phyloP scores from a whole-genome alignment of 176 grass and related monocot genomes.

The Triticum turgidum region DNA sequence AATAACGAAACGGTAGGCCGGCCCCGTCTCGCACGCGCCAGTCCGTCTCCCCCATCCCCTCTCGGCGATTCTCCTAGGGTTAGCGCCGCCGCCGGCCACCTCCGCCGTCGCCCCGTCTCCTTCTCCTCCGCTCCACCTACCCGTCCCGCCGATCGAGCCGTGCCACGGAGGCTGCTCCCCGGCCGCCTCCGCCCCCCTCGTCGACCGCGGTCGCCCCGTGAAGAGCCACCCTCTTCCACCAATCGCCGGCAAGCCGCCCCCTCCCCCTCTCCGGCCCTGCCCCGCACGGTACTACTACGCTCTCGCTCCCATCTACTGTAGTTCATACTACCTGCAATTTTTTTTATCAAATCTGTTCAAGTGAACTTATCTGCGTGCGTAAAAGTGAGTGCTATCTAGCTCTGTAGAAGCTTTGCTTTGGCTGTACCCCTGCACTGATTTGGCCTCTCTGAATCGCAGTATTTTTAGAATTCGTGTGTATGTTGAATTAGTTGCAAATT shows the following conservation, averaged over 20 bases:
- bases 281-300: background rate
- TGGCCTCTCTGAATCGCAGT: background rate
- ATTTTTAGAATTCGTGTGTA: background rate
- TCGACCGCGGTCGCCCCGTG: background rate
- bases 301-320: background rate
- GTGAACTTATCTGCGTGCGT: background rate
- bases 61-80: background rate
- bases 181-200: no score
- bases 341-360: background rate
- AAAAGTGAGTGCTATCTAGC: background rate
- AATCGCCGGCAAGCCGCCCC: background rate
- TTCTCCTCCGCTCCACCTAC: background rate
- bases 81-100: background rate
- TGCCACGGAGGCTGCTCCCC: background rate
- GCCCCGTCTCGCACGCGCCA: background rate
- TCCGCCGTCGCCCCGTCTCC: no score
- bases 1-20: background rate
- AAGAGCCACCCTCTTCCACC: no score
- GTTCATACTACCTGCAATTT: background rate
- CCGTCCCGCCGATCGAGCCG: background rate
- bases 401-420: conserved; percentile 18
- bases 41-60: background rate
- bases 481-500: background rate
- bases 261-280: background rate
- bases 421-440: conserved; percentile 19